Conservation (phyloP, 2,329 filamentous ascomycete species). For the Ceratocystis colombiana region DNA sequence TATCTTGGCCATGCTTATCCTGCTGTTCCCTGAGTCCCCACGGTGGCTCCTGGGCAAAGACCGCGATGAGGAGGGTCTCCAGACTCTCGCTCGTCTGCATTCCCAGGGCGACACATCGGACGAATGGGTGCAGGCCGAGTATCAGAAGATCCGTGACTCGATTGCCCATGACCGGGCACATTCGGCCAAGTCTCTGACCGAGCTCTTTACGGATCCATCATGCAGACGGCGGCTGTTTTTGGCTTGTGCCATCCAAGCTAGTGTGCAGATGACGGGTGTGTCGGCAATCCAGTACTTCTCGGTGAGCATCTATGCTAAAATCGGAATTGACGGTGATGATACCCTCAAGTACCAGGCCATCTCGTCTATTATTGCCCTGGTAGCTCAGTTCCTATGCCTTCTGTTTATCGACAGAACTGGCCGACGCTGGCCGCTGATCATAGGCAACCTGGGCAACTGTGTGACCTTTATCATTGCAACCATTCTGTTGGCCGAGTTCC, state of each 20-base stretch:
- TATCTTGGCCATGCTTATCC: conserved; percentile 54
- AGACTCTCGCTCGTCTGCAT: conserved; percentile 59
- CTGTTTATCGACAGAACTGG: conserved; percentile 59
- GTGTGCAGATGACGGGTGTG: conserved; percentile 67
- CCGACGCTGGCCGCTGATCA: conserved; percentile 61
- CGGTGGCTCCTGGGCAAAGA: conserved; percentile 69
- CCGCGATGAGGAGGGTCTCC: conserved; percentile 52
- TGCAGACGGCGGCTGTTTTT: conserved; percentile 64
- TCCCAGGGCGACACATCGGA: conserved; percentile 56
- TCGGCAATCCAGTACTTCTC: conserved; percentile 68
- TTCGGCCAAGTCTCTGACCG: conserved; percentile 58
- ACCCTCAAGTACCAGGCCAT: conserved; percentile 69
- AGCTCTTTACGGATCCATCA: conserved; percentile 53
- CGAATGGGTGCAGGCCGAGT: conserved; percentile 62
- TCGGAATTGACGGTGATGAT: conserved; percentile 54
- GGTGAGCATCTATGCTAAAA: conserved; percentile 55
- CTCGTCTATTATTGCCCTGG: conserved; percentile 57
- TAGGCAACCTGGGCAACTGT: conserved; percentile 61
- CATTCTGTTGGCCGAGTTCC: conserved; percentile 45
- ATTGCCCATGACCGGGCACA: conserved; percentile 58
- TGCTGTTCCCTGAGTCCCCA: conserved; percentile 59
- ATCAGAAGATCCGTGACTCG: conserved; percentile 55
- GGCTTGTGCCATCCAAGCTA: conserved; percentile 58
- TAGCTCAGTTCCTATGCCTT: conserved; percentile 60
- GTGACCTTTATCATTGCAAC: conserved; percentile 62